These are phyloP conservation scores for Petunia secreta DNA, from an alignment of 257 asterid species.

Conservation along the genomic window DNA sequence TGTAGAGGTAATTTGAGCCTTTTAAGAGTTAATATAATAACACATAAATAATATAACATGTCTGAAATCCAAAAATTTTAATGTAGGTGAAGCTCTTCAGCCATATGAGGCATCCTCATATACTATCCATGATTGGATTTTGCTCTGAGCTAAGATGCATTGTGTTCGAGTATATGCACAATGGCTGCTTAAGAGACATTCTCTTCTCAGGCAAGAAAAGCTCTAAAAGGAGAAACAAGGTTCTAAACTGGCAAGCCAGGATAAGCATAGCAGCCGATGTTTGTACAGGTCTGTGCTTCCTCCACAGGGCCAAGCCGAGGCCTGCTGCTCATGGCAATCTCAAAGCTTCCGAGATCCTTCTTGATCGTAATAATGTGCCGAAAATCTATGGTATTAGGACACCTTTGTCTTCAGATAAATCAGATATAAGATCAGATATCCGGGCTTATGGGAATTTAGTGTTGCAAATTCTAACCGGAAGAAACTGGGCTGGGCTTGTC, in stretches of 20 bases:
- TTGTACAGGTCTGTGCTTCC: conserved; percentile 60
- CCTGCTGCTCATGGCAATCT: conserved; percentile 65
- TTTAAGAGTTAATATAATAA: not conserved
- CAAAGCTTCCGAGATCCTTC: conserved; percentile 62
- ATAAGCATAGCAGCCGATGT: conserved; percentile 59
- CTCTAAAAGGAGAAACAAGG: conserved; percentile 33
- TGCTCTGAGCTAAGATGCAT: conserved; percentile 64
- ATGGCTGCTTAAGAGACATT: conserved; percentile 58
- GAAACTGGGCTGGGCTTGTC: conserved; percentile 40
- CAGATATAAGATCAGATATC: conserved; percentile 43
- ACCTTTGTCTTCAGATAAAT: conserved; percentile 27
- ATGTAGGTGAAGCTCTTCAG: conserved; percentile 58
- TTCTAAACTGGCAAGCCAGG: conserved; percentile 61
- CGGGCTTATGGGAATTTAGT: conserved; percentile 60
- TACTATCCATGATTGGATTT: conserved; percentile 62
- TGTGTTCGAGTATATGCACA: conserved; percentile 59
- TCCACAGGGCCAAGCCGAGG: conserved; percentile 59
- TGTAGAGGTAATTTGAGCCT: not conserved
- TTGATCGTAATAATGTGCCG: conserved; percentile 53
- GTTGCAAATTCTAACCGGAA: conserved; percentile 63
- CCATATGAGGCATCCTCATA: conserved; percentile 57
- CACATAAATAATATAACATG: not conserved
- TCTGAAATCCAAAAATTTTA: not conserved
- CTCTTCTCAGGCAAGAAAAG: conserved; percentile 48
- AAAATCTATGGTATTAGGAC: conserved; percentile 44